Evolutionary conservation across 1,139 yeast species (phyloP).

Genomic region (Pichia sp.): DNA sequence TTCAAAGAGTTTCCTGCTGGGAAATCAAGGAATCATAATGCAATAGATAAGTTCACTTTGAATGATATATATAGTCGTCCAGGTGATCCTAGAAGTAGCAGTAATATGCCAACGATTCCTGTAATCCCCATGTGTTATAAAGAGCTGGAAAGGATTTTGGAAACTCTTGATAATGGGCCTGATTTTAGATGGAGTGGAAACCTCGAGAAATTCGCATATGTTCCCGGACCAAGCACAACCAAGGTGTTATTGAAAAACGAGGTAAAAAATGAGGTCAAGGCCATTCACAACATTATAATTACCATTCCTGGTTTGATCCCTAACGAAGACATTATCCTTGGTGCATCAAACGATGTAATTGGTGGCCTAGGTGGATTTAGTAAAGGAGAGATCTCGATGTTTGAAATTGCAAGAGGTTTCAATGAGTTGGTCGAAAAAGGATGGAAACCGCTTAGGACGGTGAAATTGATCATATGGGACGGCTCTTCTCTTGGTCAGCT

Average conservation of each 20-base stretch:
- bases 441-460: conserved; percentile 48
- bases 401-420: conserved; percentile 40
- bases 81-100: conserved; percentile 71
- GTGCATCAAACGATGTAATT: conserved; percentile 37
- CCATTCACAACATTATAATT: conserved; percentile 35
- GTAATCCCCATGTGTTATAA: conserved; percentile 31
- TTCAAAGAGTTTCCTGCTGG: conserved; percentile 36
- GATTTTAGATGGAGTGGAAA: conserved; percentile 29
- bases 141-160: conserved; percentile 32
- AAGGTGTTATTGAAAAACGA: conserved; percentile 18
- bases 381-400: conserved; percentile 34
- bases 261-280: conserved; percentile 29
- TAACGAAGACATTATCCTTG: conserved; percentile 39
- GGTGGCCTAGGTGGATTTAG: conserved; percentile 40
- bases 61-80: conserved; percentile 51
- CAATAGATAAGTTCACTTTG: conserved; percentile 49
- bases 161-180: conserved; percentile 26
- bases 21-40: conserved; percentile 35
- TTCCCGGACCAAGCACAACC: conserved; percentile 30
- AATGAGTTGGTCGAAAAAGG: conserved; percentile 31
- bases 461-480: conserved; percentile 45
- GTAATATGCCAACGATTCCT: conserved; percentile 40
- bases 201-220: conserved; percentile 29
- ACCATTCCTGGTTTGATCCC: conserved; percentile 41
- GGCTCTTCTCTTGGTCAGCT: conserved; percentile 37